Evolutionary conservation across 495 filamentous ascomycete species (phyloP), one percentile per base, ranked within the genome.

Genomic region (Stereocaulon alpinum): DNA sequence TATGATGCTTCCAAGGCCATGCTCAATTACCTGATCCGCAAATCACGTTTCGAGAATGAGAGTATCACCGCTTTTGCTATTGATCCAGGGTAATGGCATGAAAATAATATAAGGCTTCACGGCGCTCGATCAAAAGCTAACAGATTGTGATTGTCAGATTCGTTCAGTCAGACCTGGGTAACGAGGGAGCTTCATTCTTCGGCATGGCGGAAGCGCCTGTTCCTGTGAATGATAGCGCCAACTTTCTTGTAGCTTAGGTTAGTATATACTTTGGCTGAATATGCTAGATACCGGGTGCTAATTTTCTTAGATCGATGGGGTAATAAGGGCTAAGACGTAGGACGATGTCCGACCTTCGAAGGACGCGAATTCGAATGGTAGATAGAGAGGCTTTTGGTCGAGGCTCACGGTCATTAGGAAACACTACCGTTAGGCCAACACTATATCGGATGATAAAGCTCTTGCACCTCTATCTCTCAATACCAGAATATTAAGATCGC

Each of bases 1-100:
- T 78, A 80, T 54, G 74, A 62, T 1, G 62, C 72, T 0, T 61
- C 68, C 24, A 80, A 80, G 60, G 58, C 65, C 2, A 67, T 69
- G 14, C 62, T 69, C n/a, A 65, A 77, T 50, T 80, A 29, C 14
- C 67, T 73, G 17, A 70, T 66, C 7, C 63, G 64, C 29, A 63
- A 63, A 14, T 72, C 77, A 6, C 61, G 74, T 41, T 49, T 56
- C 9, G 74, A 79, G 57, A 68, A 77, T 30, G 59, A 64, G 7
- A 66, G 66, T 58, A 60, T 77, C n/a, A 71, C 53, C 9, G 30
- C 29, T 12, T 20, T 40, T 7, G 29, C 30, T 9, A 5, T 52
- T 34, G 30, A 52, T 40, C 49, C 49, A 4, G 49, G 49, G 49
- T 52, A 20, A 52, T 7, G 6, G 32, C 32, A 37, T 37, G 32